Conservation (phyloP, 495 filamentous ascomycete genomes). For the Penicillium atrosanguineum region DNA sequence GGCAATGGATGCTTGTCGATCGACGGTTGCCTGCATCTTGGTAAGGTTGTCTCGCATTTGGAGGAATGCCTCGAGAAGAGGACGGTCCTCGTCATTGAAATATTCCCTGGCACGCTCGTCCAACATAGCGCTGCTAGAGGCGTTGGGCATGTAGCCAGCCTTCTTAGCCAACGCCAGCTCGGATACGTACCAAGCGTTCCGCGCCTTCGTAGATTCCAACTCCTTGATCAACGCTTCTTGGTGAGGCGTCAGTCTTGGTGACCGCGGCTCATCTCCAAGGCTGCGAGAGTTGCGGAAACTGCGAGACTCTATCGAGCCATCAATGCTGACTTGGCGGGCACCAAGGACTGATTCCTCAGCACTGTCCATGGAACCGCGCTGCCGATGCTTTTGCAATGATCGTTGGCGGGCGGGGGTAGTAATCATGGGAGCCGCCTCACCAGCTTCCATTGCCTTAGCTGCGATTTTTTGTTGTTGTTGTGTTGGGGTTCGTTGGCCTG, state of each 20-base stretch:
- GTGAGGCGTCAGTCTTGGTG: conserved; percentile 44
- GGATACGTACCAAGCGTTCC: conserved; percentile 95
- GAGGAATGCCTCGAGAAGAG: conserved; percentile 88
- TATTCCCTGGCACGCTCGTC: conserved; percentile 73
- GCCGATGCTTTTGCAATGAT: conserved; percentile 40
- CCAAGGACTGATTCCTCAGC: conserved; percentile 44
- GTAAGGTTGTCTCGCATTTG: conserved; percentile 81
- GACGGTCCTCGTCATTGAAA: conserved; percentile 86
- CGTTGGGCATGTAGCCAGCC: conserved; percentile 75
- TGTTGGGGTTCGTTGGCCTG: conserved; percentile 64
- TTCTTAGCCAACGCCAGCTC: conserved; percentile 88
- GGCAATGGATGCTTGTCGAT: conserved; percentile 77
- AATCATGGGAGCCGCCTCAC: conserved; percentile 47
- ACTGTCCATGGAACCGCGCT: conserved; percentile 46
- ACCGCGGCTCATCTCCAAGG: conserved; percentile 43
- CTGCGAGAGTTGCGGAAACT: conserved; percentile 38
- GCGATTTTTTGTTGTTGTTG: conserved; percentile 42
- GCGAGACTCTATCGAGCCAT: conserved; percentile 44
- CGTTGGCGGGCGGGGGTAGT: conserved; percentile 42
- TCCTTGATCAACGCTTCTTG: conserved; percentile 69
- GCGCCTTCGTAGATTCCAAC: conserved; percentile 74
- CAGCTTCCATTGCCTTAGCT: conserved; percentile 48
- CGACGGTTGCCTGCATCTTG: conserved; percentile 76
- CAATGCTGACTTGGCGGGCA: conserved; percentile 38
- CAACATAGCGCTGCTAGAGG: conserved; percentile 67